phyloP scores from a whole-genome alignment of 768 basidiomycete genomes.

The Boletus fagicola region DNA sequence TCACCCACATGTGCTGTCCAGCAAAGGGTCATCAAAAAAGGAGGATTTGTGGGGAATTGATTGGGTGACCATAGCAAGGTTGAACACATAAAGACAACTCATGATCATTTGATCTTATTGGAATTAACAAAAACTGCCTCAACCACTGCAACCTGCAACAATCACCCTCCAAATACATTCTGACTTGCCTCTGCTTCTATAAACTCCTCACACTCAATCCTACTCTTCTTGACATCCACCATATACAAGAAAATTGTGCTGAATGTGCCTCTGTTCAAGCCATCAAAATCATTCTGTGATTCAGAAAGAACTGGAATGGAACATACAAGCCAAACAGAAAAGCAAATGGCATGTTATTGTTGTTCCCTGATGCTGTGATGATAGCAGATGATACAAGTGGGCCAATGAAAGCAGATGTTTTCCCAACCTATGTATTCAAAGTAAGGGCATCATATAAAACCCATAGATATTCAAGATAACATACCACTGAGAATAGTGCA shows the following conservation, averaged over 20 bases:
- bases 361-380: constrained; percentile 63
- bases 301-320: background rate
- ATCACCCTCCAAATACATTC: constrained; percentile 34
- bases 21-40: too few relatives aligned
- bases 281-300: background rate
- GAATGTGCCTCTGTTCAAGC: constrained; percentile 14
- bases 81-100: background rate
- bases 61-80: background rate
- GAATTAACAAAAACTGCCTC: background rate
- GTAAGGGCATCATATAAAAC: background rate
- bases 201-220: constrained; percentile 61
- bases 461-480: constrained; percentile 7
- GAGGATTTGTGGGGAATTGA: too few relatives aligned
- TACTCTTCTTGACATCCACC: constrained; percentile 64
- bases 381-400: constrained; percentile 75
- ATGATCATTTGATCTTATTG: background rate
- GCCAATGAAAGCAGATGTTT: constrained; percentile 75
- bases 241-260: constrained; percentile 56
- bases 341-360: constrained; percentile 74
- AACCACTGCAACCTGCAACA: background rate
- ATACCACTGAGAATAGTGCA: constrained; percentile 68
- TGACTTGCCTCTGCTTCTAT: constrained; percentile 49
- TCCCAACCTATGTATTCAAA: constrained; percentile 49
- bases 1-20: too few relatives aligned
- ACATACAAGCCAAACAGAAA: constrained; percentile 69